Conservation (phyloP, 1,139 yeast genomes). For the Saccharomycopsis hybrid region DNA sequence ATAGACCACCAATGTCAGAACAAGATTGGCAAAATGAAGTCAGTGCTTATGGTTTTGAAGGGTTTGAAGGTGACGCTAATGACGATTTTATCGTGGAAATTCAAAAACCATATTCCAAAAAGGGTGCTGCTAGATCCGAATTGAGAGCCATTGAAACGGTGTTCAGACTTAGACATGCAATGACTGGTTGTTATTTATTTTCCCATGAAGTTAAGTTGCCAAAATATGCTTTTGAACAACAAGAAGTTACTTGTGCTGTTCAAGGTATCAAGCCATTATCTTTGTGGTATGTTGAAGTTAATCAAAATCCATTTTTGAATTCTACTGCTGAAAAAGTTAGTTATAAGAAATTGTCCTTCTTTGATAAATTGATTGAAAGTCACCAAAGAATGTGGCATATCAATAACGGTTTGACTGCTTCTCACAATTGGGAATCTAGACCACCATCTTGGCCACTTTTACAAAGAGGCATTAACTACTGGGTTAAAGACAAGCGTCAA, state of each 20-base stretch:
- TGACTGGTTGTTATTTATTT: slow-evolving; percentile 84
- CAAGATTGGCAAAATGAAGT: slow-evolving; percentile 97
- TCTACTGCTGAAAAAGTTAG: slow-evolving; percentile 46
- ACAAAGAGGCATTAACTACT: slow-evolving; percentile 89
- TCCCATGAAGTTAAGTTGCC: slow-evolving; percentile 85
- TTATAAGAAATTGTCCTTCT: slow-evolving; percentile 59
- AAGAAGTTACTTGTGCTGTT: slow-evolving; percentile 88
- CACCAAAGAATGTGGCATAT: slow-evolving; percentile 90
- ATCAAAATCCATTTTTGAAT: slow-evolving; percentile 43
- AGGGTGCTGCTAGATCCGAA: slow-evolving; percentile 52
- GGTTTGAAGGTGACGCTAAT: slow-evolving; percentile 90
- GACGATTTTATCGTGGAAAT: slow-evolving; percentile 93
- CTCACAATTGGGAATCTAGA: slow-evolving; percentile 82
- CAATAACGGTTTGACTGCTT: slow-evolving; percentile 75
- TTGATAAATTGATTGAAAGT: slow-evolving; percentile 66
- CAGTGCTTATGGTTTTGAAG: slow-evolving; percentile 84
- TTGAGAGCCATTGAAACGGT: slow-evolving; percentile 78
- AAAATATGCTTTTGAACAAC: slow-evolving; percentile 94
- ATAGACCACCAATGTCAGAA: slow-evolving; percentile 86
- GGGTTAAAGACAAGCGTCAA: slow-evolving; percentile 73
- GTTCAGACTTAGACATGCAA: slow-evolving; percentile 82
- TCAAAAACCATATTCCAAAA: slow-evolving; percentile 49
- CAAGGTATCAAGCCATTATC: slow-evolving; percentile 72
- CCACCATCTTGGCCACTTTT: slow-evolving; percentile 90
- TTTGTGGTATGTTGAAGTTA: slow-evolving; percentile 85